These are phyloP conservation scores for Aspergillus tanneri DNA, from an alignment of 2,329 filamentous ascomycete species.

Conservation along the genomic window DNA sequence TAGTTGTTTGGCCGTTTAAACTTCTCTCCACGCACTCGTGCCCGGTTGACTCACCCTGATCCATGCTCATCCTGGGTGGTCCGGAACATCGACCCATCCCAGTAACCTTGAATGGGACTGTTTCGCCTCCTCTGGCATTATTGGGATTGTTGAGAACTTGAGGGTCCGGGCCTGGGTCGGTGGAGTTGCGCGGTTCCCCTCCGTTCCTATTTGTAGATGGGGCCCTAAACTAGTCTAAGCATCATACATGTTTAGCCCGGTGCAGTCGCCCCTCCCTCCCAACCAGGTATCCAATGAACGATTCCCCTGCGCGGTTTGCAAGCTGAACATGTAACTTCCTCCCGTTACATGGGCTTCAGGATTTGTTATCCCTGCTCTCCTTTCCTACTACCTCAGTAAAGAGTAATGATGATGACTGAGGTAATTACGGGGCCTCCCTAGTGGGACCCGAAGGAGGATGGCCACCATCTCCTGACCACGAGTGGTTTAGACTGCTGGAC, in stretches of 20 bases:
- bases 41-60: conserved; percentile 5
- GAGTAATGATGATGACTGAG: conserved; percentile 2
- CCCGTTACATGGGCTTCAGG: no score
- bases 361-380: no score
- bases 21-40: conserved; percentile 12
- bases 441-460: background rate
- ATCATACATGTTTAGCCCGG: conserved; percentile 21
- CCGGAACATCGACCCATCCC: background rate
- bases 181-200: conserved; percentile 10
- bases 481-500: conserved; percentile 4
- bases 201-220: conserved; percentile 24
- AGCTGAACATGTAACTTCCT: conserved; percentile 13
- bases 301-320: conserved; percentile 5
- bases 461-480: conserved; percentile 7
- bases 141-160: background rate
- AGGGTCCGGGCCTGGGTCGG: conserved; percentile 9
- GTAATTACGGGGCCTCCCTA: conserved; percentile 3
- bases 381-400: no score
- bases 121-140: no score
- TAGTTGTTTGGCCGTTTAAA: background rate
- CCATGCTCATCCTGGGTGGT: no score
- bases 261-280: conserved; percentile 3
- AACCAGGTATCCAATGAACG: background rate
- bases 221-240: conserved; percentile 22
- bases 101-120: no score